Percentiles rank a stretch among this genome's conserved stretches.
Evolutionary conservation across 192 early-diverging fungal genomes (phyloP).

Genomic region (Gaertneriomyces semiglobifer): DNA sequence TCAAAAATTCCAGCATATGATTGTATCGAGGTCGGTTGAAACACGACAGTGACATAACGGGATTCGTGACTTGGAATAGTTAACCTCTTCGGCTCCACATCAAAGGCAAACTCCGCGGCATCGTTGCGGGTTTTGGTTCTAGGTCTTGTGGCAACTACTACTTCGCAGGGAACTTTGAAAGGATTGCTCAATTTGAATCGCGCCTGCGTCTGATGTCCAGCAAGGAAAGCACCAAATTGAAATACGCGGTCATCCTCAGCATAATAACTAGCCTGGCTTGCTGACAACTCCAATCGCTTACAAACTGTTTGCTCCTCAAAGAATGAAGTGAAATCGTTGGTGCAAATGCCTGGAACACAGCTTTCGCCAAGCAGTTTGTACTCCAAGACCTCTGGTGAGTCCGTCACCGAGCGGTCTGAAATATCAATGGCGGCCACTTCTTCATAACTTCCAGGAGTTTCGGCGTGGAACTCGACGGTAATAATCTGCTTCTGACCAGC

Average conservation of each 20-base stretch:
- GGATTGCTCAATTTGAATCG: constrained; percentile 64
- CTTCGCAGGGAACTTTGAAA: constrained; percentile 58
- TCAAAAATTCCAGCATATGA: constrained; percentile 59
- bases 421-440: constrained; percentile 60
- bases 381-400: constrained; percentile 48
- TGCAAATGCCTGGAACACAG: constrained; percentile 62
- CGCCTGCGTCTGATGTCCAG: constrained; percentile 53
- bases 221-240: constrained; percentile 57
- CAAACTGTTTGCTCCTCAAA: constrained; percentile 63
- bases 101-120: constrained; percentile 55
- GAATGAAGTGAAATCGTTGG: constrained; percentile 52
- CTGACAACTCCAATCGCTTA: constrained; percentile 57
- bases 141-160: constrained; percentile 47
- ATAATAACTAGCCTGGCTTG: constrained; percentile 53
- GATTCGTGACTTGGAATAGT: constrained; percentile 59
- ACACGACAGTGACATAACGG: constrained; percentile 49
- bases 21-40: constrained; percentile 61
- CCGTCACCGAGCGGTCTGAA: constrained; percentile 48
- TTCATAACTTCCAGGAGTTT: constrained; percentile 54
- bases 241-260: constrained; percentile 61
- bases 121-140: constrained; percentile 47
- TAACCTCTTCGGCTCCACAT: constrained; percentile 56
- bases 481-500: constrained; percentile 54
- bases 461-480: constrained; percentile 62
- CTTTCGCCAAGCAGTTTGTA: constrained; percentile 56